A percentile compares a stretch with the other conserved stretches of the same genome.
Evolutionary conservation across 2,329 filamentous ascomycete species (phyloP).

Genomic region (Coniochaeta pulveracea): DNA sequence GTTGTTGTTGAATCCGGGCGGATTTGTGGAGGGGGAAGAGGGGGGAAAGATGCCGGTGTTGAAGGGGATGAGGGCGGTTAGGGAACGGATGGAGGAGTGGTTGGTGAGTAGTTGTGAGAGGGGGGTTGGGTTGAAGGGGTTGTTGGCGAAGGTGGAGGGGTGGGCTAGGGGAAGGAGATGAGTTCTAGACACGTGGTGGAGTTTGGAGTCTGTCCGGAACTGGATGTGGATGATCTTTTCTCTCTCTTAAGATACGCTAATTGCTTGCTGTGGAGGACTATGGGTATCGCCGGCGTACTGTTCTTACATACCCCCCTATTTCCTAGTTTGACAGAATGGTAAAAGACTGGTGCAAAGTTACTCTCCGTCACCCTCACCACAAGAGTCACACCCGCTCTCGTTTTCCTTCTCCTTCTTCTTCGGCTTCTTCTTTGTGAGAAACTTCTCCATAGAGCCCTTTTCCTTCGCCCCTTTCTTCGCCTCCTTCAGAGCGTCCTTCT

Average conservation of each 20-base stretch:
- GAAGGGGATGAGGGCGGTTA: constrained; percentile 53
- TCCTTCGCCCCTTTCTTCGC: constrained; percentile 19
- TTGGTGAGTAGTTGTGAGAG: constrained; percentile 72
- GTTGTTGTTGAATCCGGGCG: constrained; percentile 70
- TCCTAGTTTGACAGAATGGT: neutral
- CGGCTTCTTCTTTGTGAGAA: constrained; percentile 15
- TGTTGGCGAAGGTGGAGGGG: constrained; percentile 53
- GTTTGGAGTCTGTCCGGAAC: neutral
- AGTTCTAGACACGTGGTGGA: neutral
- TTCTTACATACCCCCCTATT: constrained; percentile 4
- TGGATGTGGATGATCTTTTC: neutral
- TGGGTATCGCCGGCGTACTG: constrained; percentile 1
- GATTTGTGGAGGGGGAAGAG: constrained; percentile 53
- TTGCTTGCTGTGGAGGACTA: neutral
- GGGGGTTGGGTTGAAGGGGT: constrained; percentile 60
- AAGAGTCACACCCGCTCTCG: constrained; percentile 8
- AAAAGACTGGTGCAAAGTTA: neutral
- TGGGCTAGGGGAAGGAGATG: constrained; percentile 25
- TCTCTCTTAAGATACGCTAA: too few species aligned
- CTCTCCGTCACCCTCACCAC: neutral
- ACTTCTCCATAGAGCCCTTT: constrained; percentile 5
- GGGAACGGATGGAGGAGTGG: constrained; percentile 77
- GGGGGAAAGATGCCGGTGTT: constrained; percentile 60
- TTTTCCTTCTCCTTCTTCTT: constrained; percentile 20
- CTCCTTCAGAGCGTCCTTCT: constrained; percentile 16